phyloP scores from a whole-genome alignment of 352 stramenopile species.

The Pythium insidiosum region DNA sequence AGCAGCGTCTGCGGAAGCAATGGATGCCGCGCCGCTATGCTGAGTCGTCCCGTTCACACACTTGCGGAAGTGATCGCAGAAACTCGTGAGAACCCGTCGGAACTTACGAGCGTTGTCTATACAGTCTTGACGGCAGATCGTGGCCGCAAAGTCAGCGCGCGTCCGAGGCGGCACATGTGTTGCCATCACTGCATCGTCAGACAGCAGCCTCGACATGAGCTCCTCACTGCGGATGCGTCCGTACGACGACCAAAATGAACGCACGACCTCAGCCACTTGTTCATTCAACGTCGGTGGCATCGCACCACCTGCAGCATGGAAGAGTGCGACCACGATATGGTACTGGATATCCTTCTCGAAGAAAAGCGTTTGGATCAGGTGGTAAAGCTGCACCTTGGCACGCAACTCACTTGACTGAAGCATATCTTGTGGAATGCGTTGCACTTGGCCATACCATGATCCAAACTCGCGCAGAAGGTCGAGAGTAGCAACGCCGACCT shows the following conservation, averaged over 20 bases:
- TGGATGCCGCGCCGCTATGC: no score
- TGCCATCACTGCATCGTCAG: constrained; percentile 52
- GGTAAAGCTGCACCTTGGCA: constrained; percentile 44
- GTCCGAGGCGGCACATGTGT: constrained; percentile 44
- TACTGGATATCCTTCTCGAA: constrained; percentile 78
- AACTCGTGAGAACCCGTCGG: constrained; percentile 59
- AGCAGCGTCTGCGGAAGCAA: no score
- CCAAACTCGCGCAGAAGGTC: constrained; percentile 58
- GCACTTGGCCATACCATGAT: constrained; percentile 62
- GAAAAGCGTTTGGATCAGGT: constrained; percentile 64
- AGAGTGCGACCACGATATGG: constrained; percentile 52
- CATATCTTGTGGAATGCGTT: constrained; percentile 43
- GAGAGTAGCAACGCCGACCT: constrained; percentile 45
- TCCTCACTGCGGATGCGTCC: constrained; percentile 53
- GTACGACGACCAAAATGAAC: constrained; percentile 70
- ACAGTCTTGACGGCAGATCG: constrained; percentile 50
- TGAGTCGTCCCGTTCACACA: constrained; percentile 18
- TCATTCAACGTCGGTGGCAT: constrained; percentile 58
- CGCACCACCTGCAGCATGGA: constrained; percentile 45
- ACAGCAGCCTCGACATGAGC: constrained; percentile 42
- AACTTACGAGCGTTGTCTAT: constrained; percentile 77
- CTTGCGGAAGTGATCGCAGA: constrained; percentile 76
- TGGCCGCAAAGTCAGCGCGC: constrained; percentile 45
- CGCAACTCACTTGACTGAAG: constrained; percentile 36
- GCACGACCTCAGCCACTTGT: constrained; percentile 59